Base-by-base conservation (phyloP, 1,139 yeast species). In the Candida tropicalis region DNA sequence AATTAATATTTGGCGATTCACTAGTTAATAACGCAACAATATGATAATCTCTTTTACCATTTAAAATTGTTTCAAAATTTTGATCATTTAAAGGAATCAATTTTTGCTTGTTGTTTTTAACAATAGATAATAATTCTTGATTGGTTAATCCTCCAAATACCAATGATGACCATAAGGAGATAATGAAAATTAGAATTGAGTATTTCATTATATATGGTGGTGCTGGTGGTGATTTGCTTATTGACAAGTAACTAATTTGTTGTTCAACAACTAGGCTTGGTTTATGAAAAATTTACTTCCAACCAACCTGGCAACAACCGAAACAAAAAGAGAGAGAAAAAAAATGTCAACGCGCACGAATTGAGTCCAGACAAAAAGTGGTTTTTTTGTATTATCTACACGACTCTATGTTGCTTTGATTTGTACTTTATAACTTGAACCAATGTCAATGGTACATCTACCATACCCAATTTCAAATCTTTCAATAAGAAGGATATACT, bases 11-110 rank as follows among this genome's bases (percentile, higher is more conserved):
- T 0, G 88, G 72, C 29, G 82, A 75, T 13, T 83, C 78, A 2
- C 97, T 90, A 0, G 97, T 87, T 53, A 93, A 67, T 43, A 86
- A 72, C 34, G 83, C 63, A 20, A 87, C 74, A 15, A 87, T 57
- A 39, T 85, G 78, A 61, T 80, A 83, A 56, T 89, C 90, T 56
- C 93, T 76, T 20, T 84, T 83, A 2, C 91, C 90, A 24, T 70
- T 68, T 47, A 90, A 72, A 24, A 86, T 62, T 29, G 68, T 63
- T 51, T 79, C 74, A 59, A 74, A 87, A 57, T 84, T 86, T 40
- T 63, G 66, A 55, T 86, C 93, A 33, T 78, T 82, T 52, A 91
- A 50, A 12, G 53, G 41, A 18, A 72, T 49, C 10, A 63, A 57
- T 35, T 60, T 65, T 35, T 46, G 47, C 18, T 61, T 59, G 29